Evolutionary conservation across 2,329 filamentous ascomycete genomes (phyloP).

Genomic region (Nemania sp.): DNA sequence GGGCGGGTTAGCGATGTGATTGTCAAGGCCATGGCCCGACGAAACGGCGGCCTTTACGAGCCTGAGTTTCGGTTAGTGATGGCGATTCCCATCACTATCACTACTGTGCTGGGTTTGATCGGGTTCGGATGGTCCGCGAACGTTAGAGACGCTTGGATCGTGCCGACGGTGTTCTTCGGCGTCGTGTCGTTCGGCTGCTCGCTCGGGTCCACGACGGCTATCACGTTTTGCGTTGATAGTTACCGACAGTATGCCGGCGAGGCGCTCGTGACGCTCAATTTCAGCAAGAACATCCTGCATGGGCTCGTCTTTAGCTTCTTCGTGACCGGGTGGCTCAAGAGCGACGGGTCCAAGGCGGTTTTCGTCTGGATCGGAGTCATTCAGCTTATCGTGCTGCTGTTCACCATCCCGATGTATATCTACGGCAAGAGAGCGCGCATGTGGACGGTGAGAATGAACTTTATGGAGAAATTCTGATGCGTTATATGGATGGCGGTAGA

Average conservation of each 20-base stretch:
- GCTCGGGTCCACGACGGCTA: slow-evolving; percentile 88
- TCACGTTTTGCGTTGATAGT: slow-evolving; percentile 93
- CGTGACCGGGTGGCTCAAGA: slow-evolving; percentile 84
- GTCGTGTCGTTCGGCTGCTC: slow-evolving; percentile 92
- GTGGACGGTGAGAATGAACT: slow-evolving; percentile 89
- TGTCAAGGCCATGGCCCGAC: slow-evolving; percentile 82
- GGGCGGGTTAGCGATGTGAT: slow-evolving; percentile 89
- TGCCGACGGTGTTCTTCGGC: slow-evolving; percentile 93
- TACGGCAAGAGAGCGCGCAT: slow-evolving; percentile 90
- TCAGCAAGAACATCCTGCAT: slow-evolving; percentile 93
- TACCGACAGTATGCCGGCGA: slow-evolving; percentile 95
- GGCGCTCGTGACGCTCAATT: slow-evolving; percentile 92
- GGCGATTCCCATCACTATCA: slow-evolving; percentile 81
- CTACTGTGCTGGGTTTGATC: slow-evolving; percentile 88
- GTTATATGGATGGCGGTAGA: background rate
- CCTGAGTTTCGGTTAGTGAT: slow-evolving; percentile 93
- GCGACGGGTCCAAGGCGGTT: slow-evolving; percentile 79
- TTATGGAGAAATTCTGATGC: slow-evolving; percentile 79
- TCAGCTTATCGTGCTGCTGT: slow-evolving; percentile 79
- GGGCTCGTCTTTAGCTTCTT: slow-evolving; percentile 91
- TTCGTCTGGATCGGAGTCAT: slow-evolving; percentile 88
- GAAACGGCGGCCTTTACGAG: slow-evolving; percentile 94
- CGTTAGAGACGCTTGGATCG: slow-evolving; percentile 82
- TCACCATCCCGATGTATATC: slow-evolving; percentile 91
- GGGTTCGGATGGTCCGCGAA: slow-evolving; percentile 95